Conservation (phyloP, 1,139 yeast species). For the Arxiozyma telluris region DNA sequence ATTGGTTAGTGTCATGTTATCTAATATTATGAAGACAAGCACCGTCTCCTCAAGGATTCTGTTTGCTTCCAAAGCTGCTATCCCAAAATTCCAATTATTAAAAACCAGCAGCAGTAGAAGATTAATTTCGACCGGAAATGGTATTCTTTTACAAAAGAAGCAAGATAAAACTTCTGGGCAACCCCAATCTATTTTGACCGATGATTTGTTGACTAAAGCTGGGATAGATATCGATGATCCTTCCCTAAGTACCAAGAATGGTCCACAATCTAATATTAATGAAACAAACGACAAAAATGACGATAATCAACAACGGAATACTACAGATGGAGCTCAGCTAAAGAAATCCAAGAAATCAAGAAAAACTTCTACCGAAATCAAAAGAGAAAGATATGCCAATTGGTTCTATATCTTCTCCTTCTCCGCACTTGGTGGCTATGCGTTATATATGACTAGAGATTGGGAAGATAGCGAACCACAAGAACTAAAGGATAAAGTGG, state of each 20-base stretch:
- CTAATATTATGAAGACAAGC: neutral
- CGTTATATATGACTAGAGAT: constrained; percentile 64
- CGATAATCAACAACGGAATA: constrained; percentile 8
- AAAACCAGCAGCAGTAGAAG: constrained; percentile 1
- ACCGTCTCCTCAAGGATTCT: neutral
- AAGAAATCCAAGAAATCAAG: constrained; percentile 35
- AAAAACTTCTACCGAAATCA: constrained; percentile 59
- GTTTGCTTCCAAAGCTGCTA: constrained; percentile 1
- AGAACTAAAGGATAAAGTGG: constrained; percentile 42
- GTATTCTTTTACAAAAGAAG: constrained; percentile 9
- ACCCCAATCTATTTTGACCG: constrained; percentile 59
- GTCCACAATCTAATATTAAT: neutral
- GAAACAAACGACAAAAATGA: constrained; percentile 18
- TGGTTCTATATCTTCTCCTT: constrained; percentile 56
- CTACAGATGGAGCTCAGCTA: neutral
- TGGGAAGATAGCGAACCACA: constrained; percentile 79
- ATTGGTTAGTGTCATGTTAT: neutral
- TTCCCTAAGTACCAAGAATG: constrained; percentile 6
- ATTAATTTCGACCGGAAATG: neutral
- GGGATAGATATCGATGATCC: constrained; percentile 55
- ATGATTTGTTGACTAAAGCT: constrained; percentile 73
- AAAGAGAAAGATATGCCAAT: constrained; percentile 60
- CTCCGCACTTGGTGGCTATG: constrained; percentile 57
- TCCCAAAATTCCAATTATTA: neutral
- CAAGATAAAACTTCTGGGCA: constrained; percentile 31